Base-by-base conservation (phyloP, 768 basidiomycete genomes). In the Austroboletus eburneus region DNA sequence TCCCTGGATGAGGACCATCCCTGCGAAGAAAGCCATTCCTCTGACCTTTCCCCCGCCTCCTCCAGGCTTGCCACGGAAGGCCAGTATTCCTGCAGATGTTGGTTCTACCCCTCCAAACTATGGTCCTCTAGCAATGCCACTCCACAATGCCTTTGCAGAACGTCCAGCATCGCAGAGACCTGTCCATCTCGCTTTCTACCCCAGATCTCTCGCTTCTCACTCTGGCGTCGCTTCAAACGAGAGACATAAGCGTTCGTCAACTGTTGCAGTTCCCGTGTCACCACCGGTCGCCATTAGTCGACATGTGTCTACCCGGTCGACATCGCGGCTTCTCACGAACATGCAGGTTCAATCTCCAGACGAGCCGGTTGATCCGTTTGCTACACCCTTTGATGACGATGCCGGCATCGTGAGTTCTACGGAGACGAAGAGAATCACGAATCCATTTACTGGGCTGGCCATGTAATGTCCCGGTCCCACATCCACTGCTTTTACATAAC, bases 301-400 rank as follows among this genome's bases (percentile, higher is more conserved):
- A 43, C 57, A 36, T 7, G 43, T 43, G 43, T 53, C 57, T 42
- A 61, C 61, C 32, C 51, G 57, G 25, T 74, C 77, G 12, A 67
- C 75, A 30, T 74, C 75, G 41, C 67, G 73, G 34, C 65, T 74
- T 46, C 64, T 75, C 51, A 74, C 75, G 43, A 59, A 70, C 21
- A 69, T 67, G 20, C 64, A 74, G 55, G 69, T 71, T 17, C 68
- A 70, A 49, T 62, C 70, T 52, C 67, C 74, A 41, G 47, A 49
- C 41, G 56, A 49, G 13, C 24, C 50, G 38, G 50, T 58, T 38
- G 63, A 79, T 58, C 87, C 87, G 43, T 89, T 89, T 58, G 75
- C 78, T 47, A 87, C 86, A 42, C 87, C 87, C 8, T 89, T 89
- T 64, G 87, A 89, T 62, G 86, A 87, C 58, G 84, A 86, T 59